These are phyloP conservation scores for Moniliophthora roreri DNA, from an alignment of 1,284 basidiomycete genomes.

Conservation along the genomic window DNA sequence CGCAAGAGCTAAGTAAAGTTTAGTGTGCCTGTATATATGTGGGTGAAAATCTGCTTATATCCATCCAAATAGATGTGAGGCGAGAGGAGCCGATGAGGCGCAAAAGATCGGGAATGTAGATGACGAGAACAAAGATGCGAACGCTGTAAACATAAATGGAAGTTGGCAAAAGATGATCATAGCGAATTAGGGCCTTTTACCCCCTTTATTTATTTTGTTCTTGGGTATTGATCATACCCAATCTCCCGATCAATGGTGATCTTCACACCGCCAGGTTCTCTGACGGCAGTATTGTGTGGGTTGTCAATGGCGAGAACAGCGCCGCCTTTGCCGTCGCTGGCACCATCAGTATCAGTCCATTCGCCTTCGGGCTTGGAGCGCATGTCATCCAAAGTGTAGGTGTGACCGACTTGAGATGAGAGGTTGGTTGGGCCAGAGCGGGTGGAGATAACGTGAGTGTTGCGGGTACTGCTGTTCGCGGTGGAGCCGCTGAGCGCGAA, in stretches of 20 bases:
- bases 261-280: conserved; percentile 42
- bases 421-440: conserved; percentile 35
- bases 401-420: conserved; percentile 40
- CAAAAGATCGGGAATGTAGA: no score
- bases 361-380: conserved; percentile 48
- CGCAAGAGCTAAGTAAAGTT: no score
- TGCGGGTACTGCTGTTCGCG: conserved; percentile 41
- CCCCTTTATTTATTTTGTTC: conserved; percentile 19
- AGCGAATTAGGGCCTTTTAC: not conserved
- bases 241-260: conserved; percentile 57
- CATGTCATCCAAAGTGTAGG: conserved; percentile 68
- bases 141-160: no score
- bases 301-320: conserved; percentile 33
- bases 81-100: no score
- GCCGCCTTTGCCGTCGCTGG: conserved; percentile 51
- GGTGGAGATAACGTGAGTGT: conserved; percentile 31
- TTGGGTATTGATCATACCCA: conserved; percentile 41
- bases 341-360: conserved; percentile 33
- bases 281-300: conserved; percentile 19
- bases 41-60: no score
- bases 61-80: no score
- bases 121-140: no score
- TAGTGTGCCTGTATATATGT: no score
- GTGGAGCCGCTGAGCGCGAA: conserved; percentile 58
- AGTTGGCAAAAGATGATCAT: no score